phyloP scores from a whole-genome alignment of 441 rosid species.

The Sinapis alba region DNA sequence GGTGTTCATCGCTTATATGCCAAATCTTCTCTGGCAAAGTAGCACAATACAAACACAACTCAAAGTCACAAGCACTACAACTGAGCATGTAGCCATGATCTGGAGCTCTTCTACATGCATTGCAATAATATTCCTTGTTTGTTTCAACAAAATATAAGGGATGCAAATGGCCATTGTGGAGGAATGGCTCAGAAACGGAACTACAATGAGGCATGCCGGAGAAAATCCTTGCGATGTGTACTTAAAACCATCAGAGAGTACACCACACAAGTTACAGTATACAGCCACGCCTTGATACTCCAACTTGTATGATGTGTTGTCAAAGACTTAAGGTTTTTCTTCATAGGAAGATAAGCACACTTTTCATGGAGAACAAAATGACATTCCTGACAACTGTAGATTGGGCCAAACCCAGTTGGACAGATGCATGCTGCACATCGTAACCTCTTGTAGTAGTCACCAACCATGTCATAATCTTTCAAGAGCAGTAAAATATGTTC shows the following conservation, averaged over 20 bases:
- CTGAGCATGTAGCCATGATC: accelerated
- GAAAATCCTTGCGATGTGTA: background rate
- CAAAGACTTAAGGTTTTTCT: background rate
- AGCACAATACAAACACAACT: background rate
- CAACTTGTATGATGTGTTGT: background rate
- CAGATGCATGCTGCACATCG: too few relatives aligned
- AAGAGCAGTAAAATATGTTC: too few relatives aligned
- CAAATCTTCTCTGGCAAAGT: constrained; percentile 2
- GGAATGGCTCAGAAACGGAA: background rate
- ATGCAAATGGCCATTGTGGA: constrained; percentile 6
- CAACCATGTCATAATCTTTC: too few relatives aligned
- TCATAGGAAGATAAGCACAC: constrained; percentile 25
- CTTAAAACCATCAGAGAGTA: constrained; percentile 6
- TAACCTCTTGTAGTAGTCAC: too few relatives aligned
- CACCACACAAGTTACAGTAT: background rate
- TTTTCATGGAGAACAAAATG: constrained; percentile 26
- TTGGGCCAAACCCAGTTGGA: too few relatives aligned
- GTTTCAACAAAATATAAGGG: background rate
- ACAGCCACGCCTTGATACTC: too few relatives aligned
- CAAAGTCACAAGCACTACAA: background rate
- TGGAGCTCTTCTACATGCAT: background rate
- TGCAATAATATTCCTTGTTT: accelerated
- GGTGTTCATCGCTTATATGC: constrained; percentile 10
- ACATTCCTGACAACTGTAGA: background rate
- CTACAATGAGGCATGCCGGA: background rate